Evolutionary conservation across 441 rosid genomes (phyloP).

Genomic region (Manihot esculenta): DNA sequence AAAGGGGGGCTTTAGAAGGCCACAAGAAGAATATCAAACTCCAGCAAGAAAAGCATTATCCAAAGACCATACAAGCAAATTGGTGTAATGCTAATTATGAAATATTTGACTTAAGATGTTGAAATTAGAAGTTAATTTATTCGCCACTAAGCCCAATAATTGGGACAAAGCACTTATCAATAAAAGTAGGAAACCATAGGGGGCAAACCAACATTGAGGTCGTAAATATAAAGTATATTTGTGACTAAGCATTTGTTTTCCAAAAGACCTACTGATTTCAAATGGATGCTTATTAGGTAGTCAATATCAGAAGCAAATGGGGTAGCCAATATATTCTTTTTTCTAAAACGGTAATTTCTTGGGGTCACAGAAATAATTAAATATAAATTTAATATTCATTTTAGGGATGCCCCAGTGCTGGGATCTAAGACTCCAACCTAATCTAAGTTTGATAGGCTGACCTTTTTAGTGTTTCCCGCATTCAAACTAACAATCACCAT

Average conservation of each 20-base stretch:
- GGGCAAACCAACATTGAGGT: conserved; percentile 20
- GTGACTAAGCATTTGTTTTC: conserved; percentile 20
- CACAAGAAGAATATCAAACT: background rate
- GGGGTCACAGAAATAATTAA: conserved; percentile 28
- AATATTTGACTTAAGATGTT: conserved; percentile 9
- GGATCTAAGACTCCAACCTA: conserved; percentile 36
- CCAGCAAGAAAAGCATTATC: conserved; percentile 11
- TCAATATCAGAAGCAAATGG: conserved; percentile 22
- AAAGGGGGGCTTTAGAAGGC: background rate
- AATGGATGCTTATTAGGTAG: conserved; percentile 28
- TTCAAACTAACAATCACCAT: conserved; percentile 49
- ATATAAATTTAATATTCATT: conserved; percentile 21
- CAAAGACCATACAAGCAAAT: conserved; percentile 7
- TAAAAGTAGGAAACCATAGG: conserved; percentile 17
- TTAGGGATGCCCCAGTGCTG: conserved; percentile 33
- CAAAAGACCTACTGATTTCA: conserved; percentile 23
- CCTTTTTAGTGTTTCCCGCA: conserved; percentile 38
- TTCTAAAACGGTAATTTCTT: conserved; percentile 23
- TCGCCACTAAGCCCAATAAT: conserved; percentile 42
- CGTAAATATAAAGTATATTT: background rate
- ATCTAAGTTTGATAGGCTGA: conserved; percentile 26
- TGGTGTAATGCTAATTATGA: background rate
- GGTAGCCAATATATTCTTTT: conserved; percentile 35
- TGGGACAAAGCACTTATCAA: conserved; percentile 45
- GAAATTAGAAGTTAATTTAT: conserved; percentile 27